Conservation (phyloP, 2,329 filamentous ascomycete species). For the Sporothrix schenckii region DNA sequence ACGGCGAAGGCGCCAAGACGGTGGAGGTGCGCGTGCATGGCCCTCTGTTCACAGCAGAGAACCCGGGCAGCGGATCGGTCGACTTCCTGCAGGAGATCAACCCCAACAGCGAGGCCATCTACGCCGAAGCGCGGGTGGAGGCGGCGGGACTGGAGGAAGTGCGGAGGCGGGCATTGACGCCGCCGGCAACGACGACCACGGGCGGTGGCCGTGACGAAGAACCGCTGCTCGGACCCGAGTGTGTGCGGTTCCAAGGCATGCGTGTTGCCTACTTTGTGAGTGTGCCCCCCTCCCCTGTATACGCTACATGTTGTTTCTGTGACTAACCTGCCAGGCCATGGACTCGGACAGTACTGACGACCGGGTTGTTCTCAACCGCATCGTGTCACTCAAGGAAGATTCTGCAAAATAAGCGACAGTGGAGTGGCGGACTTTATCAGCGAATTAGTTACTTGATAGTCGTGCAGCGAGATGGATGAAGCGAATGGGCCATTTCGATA, state of each 20-base stretch:
- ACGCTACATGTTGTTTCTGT: too few relatives aligned
- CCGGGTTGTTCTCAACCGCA: not conserved
- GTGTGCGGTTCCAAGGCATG: slow-evolving; percentile 87
- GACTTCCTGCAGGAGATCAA: slow-evolving; percentile 86
- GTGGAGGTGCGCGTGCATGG: slow-evolving; percentile 80
- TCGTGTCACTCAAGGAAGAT: not conserved
- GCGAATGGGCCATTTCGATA: too few relatives aligned
- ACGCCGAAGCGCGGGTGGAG: slow-evolving; percentile 76
- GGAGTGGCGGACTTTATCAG: too few relatives aligned
- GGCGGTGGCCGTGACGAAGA: slow-evolving; percentile 69
- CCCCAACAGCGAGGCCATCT: slow-evolving; percentile 79
- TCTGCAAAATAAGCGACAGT: not conserved
- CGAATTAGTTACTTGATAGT: too few relatives aligned
- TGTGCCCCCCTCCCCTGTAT: not conserved
- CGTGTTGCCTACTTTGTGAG: slow-evolving; percentile 76
- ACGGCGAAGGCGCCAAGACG: slow-evolving; percentile 56
- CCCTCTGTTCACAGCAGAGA: slow-evolving; percentile 81
- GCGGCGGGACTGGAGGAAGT: slow-evolving; percentile 76
- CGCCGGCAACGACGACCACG: slow-evolving; percentile 49
- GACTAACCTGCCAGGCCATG: not conserved
- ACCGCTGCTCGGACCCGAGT: slow-evolving; percentile 60
- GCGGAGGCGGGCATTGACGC: slow-evolving; percentile 73
- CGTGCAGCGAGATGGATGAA: too few relatives aligned
- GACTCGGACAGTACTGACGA: not conserved
- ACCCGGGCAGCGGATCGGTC: slow-evolving; percentile 75